Conservation (phyloP, 148 eudicot genomes). For the Drosera capensis region DNA sequence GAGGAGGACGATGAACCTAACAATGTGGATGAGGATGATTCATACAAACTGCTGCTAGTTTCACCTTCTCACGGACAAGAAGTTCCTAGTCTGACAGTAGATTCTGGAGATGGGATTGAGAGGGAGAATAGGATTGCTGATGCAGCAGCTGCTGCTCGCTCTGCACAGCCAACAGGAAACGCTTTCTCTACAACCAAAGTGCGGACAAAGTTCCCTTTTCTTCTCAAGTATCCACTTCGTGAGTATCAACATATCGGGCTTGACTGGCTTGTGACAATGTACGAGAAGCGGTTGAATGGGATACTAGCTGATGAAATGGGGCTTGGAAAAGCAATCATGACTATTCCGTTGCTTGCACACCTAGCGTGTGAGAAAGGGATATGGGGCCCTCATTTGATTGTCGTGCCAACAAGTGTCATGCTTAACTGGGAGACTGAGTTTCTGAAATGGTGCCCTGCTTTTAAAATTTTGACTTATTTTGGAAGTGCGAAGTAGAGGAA, state of each 20-base stretch:
- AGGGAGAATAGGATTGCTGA: constrained; percentile 72
- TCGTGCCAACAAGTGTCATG: constrained; percentile 99
- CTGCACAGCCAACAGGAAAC: constrained; percentile 97
- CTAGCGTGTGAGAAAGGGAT: constrained; percentile 97
- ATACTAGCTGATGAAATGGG: constrained; percentile 98
- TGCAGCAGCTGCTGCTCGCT: constrained; percentile 98
- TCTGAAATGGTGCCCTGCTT: constrained; percentile 99
- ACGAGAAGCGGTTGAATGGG: constrained; percentile 96
- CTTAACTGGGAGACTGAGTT: constrained; percentile 99
- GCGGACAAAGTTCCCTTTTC: constrained; percentile 86
- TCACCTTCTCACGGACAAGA: constrained; percentile 20
- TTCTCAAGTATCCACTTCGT: constrained; percentile 86
- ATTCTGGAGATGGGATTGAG: constrained; percentile 39
- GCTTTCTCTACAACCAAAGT: constrained; percentile 92
- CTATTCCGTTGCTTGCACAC: constrained; percentile 94
- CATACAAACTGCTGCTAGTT: constrained; percentile 8
- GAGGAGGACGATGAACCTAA: constrained; percentile 18
- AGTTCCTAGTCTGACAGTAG: constrained; percentile 14
- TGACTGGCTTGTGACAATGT: constrained; percentile 99
- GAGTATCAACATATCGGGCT: constrained; percentile 98
- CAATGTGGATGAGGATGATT: constrained; percentile 22
- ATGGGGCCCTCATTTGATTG: constrained; percentile 99
- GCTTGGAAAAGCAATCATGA: constrained; percentile 96
- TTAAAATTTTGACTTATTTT: constrained; percentile 93
- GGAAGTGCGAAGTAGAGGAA: constrained; percentile 97